phyloP scores from a whole-genome alignment of 192 early-diverging fungal species.

The Dissophora ornata region DNA sequence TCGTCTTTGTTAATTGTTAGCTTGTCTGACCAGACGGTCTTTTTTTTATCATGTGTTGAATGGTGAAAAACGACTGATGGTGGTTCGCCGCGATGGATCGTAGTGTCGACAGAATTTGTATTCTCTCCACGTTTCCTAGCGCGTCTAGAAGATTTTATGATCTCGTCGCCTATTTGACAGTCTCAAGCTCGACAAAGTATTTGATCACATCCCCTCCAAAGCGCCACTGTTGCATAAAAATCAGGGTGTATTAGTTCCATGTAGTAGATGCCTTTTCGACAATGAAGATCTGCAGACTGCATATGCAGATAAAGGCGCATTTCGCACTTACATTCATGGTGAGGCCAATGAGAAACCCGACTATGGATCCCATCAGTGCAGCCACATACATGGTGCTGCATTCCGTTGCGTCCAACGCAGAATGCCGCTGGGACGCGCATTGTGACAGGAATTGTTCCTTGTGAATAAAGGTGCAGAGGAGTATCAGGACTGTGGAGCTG shows the following conservation, averaged over 20 bases:
- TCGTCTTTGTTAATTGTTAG: no score
- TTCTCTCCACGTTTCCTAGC: not conserved
- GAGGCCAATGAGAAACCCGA: conserved; percentile 41
- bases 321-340: conserved; percentile 51
- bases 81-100: no score
- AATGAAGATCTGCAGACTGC: no score
- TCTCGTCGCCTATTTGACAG: conserved; percentile 13
- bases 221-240: conserved; percentile 30
- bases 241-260: no score
- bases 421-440: conserved; percentile 23
- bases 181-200: conserved; percentile 35
- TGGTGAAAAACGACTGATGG: no score
- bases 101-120: no score
- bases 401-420: conserved; percentile 6
- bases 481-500: conserved; percentile 32
- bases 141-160: no score
- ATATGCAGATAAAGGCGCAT: no score
- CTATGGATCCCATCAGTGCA: conserved; percentile 31
- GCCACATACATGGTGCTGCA: conserved; percentile 45
- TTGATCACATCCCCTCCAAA: conserved; percentile 42
- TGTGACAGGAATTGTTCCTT: conserved; percentile 26
- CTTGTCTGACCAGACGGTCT: no score
- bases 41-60: no score
- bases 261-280: no score
- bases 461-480: conserved; percentile 36